Evolutionary conservation across 768 basidiomycete genomes (phyloP).

Genomic region (Lactarius sp.): DNA sequence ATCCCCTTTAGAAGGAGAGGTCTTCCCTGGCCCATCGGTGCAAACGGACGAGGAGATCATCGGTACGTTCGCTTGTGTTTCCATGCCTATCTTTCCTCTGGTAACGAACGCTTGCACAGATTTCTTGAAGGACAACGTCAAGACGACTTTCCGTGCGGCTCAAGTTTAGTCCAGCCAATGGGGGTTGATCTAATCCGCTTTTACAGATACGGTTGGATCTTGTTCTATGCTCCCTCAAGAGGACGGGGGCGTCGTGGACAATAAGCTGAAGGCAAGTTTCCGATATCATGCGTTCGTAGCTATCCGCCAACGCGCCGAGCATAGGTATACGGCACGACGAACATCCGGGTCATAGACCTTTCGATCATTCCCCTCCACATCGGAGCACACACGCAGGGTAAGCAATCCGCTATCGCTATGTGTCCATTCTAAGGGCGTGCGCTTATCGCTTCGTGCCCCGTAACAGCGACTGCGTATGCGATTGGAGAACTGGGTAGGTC

Average conservation of each 20-base stretch:
- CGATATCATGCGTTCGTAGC: neutral
- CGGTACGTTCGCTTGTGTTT: neutral
- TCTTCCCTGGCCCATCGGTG: conserved; percentile 16
- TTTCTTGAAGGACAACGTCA: neutral
- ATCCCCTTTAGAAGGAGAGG: conserved; percentile 12
- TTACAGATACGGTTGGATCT: conserved; percentile 19
- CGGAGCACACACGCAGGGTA: conserved; percentile 26
- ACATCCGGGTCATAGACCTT: conserved; percentile 33
- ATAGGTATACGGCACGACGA: conserved; percentile 31
- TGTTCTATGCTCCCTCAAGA: conserved; percentile 23
- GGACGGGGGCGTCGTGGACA: conserved; percentile 24
- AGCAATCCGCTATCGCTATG: neutral
- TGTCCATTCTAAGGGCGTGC: neutral
- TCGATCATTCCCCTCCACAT: conserved; percentile 32
- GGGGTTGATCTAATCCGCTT: neutral
- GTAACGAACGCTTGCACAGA: neutral
- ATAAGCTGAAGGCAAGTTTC: conserved; percentile 19
- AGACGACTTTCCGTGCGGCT: conserved; percentile 11
- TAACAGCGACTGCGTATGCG: conserved; percentile 21
- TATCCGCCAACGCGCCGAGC: neutral
- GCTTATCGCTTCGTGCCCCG: neutral
- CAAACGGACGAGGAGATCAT: conserved; percentile 21
- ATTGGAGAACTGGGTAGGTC: conserved; percentile 22
- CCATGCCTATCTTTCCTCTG: neutral
- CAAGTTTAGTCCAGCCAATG: too few relatives aligned